A percentile compares a stretch with the other conserved stretches of the same genome.
Conservation (phyloP, 768 basidiomycete genomes). For the Solioccasus polychromus region DNA sequence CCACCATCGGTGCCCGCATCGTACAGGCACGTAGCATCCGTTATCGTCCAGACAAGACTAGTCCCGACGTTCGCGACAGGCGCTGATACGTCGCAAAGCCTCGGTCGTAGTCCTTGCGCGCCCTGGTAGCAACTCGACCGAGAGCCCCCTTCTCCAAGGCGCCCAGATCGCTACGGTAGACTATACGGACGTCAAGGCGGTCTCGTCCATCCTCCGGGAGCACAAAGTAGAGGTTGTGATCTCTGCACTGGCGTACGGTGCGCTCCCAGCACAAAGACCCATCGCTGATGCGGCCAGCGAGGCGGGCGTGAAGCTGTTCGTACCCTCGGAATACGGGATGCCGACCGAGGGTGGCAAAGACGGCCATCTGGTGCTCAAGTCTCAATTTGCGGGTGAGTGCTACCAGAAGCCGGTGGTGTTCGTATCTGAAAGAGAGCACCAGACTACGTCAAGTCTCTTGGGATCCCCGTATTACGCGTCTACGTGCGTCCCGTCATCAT, state of each 20-base stretch:
- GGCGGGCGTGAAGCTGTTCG: slow-evolving; percentile 37
- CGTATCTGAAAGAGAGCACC: no score
- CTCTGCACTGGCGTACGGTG: slow-evolving; percentile 32
- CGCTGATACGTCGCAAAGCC: slow-evolving; percentile 15
- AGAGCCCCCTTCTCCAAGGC: slow-evolving; percentile 22
- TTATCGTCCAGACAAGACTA: not conserved
- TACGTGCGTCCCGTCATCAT: slow-evolving; percentile 24
- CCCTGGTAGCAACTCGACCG: slow-evolving; percentile 18
- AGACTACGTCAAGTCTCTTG: slow-evolving; percentile 31
- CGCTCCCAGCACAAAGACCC: slow-evolving; percentile 21
- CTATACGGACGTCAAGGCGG: slow-evolving; percentile 21
- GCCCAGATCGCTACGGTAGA: slow-evolving; percentile 29
- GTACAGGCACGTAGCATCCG: slow-evolving; percentile 18
- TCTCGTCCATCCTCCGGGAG: slow-evolving; percentile 28
- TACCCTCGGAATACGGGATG: slow-evolving; percentile 38
- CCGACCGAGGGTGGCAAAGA: slow-evolving; percentile 32
- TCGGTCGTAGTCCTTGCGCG: slow-evolving; percentile 28
- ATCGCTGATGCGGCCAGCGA: slow-evolving; percentile 36
- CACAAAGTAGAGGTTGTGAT: slow-evolving; percentile 35
- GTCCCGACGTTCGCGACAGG: slow-evolving; percentile 14
- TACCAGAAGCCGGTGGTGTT: not conserved
- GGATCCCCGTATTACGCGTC: slow-evolving; percentile 30
- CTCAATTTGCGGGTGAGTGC: slow-evolving; percentile 28
- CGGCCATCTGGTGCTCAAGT: slow-evolving; percentile 25
- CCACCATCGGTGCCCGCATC: slow-evolving; percentile 35